phyloP scores from a whole-genome alignment of 2,329 filamentous ascomycete species.

The Colletotrichum salicis region DNA sequence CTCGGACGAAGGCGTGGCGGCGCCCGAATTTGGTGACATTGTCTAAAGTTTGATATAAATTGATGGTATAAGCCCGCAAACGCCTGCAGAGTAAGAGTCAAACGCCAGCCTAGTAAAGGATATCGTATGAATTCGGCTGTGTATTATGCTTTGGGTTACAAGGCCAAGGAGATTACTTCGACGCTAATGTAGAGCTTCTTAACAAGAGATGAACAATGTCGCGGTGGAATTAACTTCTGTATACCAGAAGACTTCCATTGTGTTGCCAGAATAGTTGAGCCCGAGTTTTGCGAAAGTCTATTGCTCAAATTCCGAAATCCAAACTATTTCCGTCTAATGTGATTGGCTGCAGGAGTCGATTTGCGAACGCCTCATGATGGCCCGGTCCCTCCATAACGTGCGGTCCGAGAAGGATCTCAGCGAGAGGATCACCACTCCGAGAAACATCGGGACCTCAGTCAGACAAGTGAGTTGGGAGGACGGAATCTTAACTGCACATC shows the following conservation, averaged over 20 bases:
- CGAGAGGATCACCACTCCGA: background rate
- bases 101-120: background rate
- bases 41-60: background rate
- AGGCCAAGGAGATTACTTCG: background rate
- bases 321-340: background rate
- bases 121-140: background rate
- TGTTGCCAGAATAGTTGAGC: background rate
- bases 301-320: background rate
- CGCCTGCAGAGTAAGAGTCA: background rate
- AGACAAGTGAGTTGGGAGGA: background rate
- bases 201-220: constrained; percentile 8
- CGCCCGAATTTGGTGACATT: constrained; percentile 16
- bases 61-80: background rate
- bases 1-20: constrained; percentile 18
- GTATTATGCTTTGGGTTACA: background rate
- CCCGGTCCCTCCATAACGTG: background rate
- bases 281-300: constrained; percentile 7
- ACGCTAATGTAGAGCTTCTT: constrained; percentile 16
- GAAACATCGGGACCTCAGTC: background rate
- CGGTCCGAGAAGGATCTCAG: constrained; percentile 5
- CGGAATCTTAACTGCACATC: background rate
- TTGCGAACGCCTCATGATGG: background rate
- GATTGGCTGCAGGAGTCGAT: background rate
- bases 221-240: background rate
- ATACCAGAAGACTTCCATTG: background rate